Conservation (phyloP, 305 asterid genomes). For the Fraxinus paxiana region DNA sequence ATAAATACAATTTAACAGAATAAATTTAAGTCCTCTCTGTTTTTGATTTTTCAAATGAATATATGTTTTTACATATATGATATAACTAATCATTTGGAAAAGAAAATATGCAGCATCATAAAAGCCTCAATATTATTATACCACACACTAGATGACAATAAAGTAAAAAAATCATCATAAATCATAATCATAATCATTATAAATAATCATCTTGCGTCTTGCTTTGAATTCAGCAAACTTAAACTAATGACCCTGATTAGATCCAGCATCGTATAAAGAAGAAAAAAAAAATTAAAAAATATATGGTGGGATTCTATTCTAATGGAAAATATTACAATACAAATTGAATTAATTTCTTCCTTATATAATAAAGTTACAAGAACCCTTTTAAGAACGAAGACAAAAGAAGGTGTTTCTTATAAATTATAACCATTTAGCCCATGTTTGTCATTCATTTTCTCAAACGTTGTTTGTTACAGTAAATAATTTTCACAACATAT, state of each 20-base stretch:
- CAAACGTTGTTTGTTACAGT: too few relatives aligned
- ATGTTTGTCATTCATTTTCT: too few relatives aligned
- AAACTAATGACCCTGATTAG: neutral
- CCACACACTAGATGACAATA: neutral
- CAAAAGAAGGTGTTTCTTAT: conserved; percentile 10
- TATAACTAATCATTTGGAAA: neutral
- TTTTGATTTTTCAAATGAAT: too few relatives aligned
- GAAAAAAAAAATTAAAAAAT: neutral
- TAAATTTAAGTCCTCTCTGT: too few relatives aligned
- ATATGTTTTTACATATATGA: neutral
- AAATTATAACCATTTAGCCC: neutral
- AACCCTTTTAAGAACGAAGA: conserved; percentile 11
- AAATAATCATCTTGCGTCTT: neutral
- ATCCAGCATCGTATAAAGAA: neutral
- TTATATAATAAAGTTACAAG: conserved; percentile 11
- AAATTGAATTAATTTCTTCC: neutral
- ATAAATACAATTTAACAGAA: too few relatives aligned
- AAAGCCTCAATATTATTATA: neutral
- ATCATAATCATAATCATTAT: neutral
- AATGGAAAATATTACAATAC: neutral
- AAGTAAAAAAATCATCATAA: neutral
- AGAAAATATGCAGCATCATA: neutral
- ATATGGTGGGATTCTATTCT: neutral
- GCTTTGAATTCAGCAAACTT: neutral
- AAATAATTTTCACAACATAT: too few relatives aligned